Evolutionary conservation across 331 rosid species (phyloP).

Genomic region (Dryas integrifolia): DNA sequence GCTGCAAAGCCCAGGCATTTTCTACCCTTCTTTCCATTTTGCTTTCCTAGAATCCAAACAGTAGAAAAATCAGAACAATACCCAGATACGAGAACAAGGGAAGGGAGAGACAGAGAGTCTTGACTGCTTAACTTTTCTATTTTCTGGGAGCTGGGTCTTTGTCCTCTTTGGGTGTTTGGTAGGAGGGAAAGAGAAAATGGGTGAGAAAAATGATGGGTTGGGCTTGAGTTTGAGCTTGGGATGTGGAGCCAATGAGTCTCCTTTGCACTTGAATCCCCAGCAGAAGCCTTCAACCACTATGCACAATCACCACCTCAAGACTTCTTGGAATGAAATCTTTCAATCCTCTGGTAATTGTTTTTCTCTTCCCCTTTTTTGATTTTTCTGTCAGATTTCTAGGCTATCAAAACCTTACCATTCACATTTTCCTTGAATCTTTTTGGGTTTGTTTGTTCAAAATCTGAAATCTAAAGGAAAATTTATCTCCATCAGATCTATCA

Average conservation of each 20-base stretch:
- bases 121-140: no score
- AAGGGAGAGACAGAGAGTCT: neutral
- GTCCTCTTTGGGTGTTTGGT: neutral
- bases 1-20: conserved; percentile 21
- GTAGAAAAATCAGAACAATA: neutral
- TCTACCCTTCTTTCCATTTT: conserved; percentile 27
- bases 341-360: conserved; percentile 46
- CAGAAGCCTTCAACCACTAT: conserved; percentile 44
- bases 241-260: conserved; percentile 32
- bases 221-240: conserved; percentile 56
- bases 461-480: neutral
- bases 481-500: neutral
- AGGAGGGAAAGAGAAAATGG: conserved; percentile 34
- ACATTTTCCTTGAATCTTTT: conserved; percentile 1
- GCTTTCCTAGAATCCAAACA: conserved; percentile 32
- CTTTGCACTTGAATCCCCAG: conserved; percentile 38
- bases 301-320: conserved; percentile 32
- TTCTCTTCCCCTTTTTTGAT: neutral
- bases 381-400: neutral
- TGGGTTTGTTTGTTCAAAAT: neutral
- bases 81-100: neutral
- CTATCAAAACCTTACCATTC: neutral
- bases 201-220: conserved; percentile 50
- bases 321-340: conserved; percentile 48
- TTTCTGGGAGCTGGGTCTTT: neutral